Evolutionary conservation across 352 stramenopile genomes (phyloP), one percentile per base, ranked within the genome.

Genomic region (Peronospora farinosa): DNA sequence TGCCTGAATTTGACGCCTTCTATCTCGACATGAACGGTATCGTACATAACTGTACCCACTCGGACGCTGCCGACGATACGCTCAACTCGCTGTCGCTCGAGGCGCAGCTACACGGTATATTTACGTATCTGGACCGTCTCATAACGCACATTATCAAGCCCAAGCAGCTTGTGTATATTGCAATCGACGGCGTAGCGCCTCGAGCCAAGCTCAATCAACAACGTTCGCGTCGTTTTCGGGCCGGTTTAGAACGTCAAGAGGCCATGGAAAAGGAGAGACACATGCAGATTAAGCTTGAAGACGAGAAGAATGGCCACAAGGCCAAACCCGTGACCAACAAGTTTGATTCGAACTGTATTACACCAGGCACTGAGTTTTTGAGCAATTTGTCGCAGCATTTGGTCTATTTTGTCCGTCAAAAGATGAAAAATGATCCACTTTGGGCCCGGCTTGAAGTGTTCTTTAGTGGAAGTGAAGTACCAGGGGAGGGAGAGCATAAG

Each of bases 21-120:
- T 99, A 99, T 65, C 69, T 99, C 33, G 97, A 99, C 69, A 98
- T 99, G 95, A 99, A 99, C 72, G 97, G 97, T 47, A 98, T 99
- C 58, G 98, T 99, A 54, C 97, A 99, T 78, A 97, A 97, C 53
- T 98, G 94, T 68, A 98, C 96, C 21, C 97, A 99, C 73, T 86
- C 84, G 21, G 98, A 98, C 67, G 54, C 60, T 9, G 90, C 91
- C n/a, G 82, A 97, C 60, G 78, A 95, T 51, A 79, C 93, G 54
- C 64, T 97, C 39, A 88, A 86, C 58, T 75, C 92, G 57, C 70
- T 97, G 3, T 88, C 95, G 35, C 88, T 98, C 25, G 86, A 94
- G 16, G 91, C 90, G 44, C 96, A 99, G 80, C 93, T 98, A 51
- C 89, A 89, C 45, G 77, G 74, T 37, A 88, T 93, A 59, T 90